phyloP scores from a whole-genome alignment of 2,329 filamentous ascomycete species.

The Arthrobotrys iridis region DNA sequence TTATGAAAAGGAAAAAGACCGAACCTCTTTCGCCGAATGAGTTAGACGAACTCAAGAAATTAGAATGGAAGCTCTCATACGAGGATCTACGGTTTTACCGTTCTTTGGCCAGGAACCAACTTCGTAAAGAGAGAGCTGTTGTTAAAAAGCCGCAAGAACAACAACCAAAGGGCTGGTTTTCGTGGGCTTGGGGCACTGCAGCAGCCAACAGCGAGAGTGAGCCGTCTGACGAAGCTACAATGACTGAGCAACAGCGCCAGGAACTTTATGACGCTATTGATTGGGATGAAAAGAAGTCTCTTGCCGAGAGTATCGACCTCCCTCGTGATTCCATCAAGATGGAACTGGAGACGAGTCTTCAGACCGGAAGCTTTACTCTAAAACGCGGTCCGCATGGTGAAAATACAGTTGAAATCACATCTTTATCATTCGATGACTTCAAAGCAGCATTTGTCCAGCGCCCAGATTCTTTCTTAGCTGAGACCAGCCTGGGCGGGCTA shows the following conservation, averaged over 20 bases:
- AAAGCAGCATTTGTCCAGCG: conserved; percentile 88
- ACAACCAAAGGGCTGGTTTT: conserved; percentile 84
- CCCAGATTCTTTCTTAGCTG: conserved; percentile 87
- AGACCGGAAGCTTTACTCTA: conserved; percentile 94
- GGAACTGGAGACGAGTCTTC: conserved; percentile 90
- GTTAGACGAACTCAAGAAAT: conserved; percentile 73
- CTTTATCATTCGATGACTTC: conserved; percentile 93
- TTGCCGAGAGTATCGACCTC: conserved; percentile 86
- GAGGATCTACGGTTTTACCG: conserved; percentile 98
- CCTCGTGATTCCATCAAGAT: conserved; percentile 92
- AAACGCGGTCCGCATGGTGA: conserved; percentile 81
- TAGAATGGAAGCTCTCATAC: conserved; percentile 90
- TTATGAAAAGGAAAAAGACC: conserved; percentile 86
- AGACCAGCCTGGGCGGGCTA: conserved; percentile 89
- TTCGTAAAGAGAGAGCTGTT: conserved; percentile 92
- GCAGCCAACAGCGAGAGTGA: conserved; percentile 70
- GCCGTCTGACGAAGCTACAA: conserved; percentile 79
- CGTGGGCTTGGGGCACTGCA: conserved; percentile 85
- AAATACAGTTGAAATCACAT: conserved; percentile 80
- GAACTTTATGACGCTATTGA: conserved; percentile 98
- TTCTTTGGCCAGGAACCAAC: conserved; percentile 88
- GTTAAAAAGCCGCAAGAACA: conserved; percentile 75
- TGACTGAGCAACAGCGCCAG: conserved; percentile 94
- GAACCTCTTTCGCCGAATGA: conserved; percentile 75
- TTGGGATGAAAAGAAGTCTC: conserved; percentile 93